Base-by-base conservation (phyloP, 1,284 basidiomycete genomes). In the Marasmius tenuissimus region DNA sequence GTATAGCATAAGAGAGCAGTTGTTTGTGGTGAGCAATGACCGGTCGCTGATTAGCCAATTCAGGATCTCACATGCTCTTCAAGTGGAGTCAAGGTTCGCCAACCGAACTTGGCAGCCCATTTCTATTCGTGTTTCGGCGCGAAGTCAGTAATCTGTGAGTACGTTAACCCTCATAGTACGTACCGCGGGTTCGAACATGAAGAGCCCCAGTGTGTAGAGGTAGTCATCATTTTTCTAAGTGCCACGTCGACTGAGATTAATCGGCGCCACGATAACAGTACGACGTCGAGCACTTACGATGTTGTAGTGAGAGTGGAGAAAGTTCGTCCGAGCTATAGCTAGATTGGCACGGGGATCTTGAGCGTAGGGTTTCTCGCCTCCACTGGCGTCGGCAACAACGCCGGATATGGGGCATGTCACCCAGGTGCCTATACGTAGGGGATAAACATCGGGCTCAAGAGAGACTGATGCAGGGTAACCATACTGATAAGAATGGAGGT, bases 301-400 rank as follows among this genome's bases (percentile, higher is more conserved):
- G 11, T 73, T 73, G 63, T 81, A 80, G 37, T 74, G 72, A 0
- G 75, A 73, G 74, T 84, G 82, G 8, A 84, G 63, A 72, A 76
- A 82, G 61, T 83, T 84, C 1, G 73, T 69, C n/a, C 81, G 73
- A 0, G 82, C 79, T 1, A 83, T 64, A 3, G 81, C 78, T 49
- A 84, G 76, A 62, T 73, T 76, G 4, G 76, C 76, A 14, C 81
- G 70, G 6, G 80, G 77, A 48, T 65, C 67, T n/a, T 65, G 50
- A 20, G 57, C 20, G 22, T 12, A 8, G 5, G 33, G 33, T n/a
- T 42, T 54, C 20, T 61, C 38, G 16, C 7, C 11, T 33, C 48
- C 20, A 10, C 7, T 33, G 35, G 16, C 7, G 16, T 47, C n/a
- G 8, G 50, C 34, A 4, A n/a, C 34, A 14, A 37, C 35, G 38